Base-by-base conservation (phyloP, 352 stramenopile species). In the Phytophthora pinifolia region DNA sequence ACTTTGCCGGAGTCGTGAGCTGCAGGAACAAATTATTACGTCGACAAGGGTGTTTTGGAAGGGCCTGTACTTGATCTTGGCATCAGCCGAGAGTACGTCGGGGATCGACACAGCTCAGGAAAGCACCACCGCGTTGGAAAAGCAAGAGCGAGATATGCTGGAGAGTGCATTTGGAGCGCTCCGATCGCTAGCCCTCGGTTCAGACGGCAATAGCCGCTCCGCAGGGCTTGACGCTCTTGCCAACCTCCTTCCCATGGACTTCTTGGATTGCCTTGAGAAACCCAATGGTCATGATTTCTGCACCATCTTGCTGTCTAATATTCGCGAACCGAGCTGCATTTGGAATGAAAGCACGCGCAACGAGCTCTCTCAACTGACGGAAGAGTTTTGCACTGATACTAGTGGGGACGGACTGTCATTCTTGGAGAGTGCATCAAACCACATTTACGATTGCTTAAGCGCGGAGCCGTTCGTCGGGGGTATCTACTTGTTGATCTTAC, bases 381-480 rank as follows among this genome's bases (percentile, higher is more conserved):
- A 86, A 59, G 83, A 91, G 17, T 86, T 88, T 56, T 91, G 77
- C 39, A 83, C 66, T 9, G 70, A 87, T 48, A 54, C 37, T 14
- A 72, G 51, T 51, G 74, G 62, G 12, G 72, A 89, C 30, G 76
- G 76, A 25, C 38, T 90, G 33, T 82, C 74, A 0, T 83, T 91
- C 46, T 38, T 93, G 48, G 83, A 93, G 47, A 88, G 59, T 42
- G 70, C 79, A 4, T 76, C 70, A 1, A 87, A 73, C 50, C 79
- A 93, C 62, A 89, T 89, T 74, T 93, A 93, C 51, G 80, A 91
- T 61, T 89, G 80, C 46, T 45, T 93, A 9, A 85, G 83, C 35
- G 65, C 69, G 6, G 80, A 93, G 22, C 80, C 83, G 9, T 71
- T 74, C 22, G 70, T 91, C 37, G 80, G 79, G 30, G 80, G 79